Evolutionary conservation across 805 yeast species (phyloP), one percentile per base, ranked within the genome.

Genomic region (Wickerhamiella kazuoi): DNA sequence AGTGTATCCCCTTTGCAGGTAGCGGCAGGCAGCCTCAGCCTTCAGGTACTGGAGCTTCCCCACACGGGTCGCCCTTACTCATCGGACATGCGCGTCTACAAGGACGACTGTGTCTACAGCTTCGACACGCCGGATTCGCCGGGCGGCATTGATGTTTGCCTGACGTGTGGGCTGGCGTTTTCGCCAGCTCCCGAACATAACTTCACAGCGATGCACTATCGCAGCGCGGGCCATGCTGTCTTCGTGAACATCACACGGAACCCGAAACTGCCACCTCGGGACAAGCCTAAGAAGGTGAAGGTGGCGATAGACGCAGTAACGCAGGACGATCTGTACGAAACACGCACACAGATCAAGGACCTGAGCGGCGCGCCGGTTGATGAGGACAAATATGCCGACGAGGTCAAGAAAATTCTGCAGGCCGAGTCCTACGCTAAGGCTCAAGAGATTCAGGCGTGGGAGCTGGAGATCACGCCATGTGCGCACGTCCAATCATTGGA

Each of bases 41-140:
- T n/a, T n/a, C n/a, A n/a, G n/a, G n/a, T n/a, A n/a, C n/a, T n/a
- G n/a, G n/a, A n/a, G n/a, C n/a, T n/a, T n/a, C n/a, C n/a, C n/a
- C n/a, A n/a, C 13, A 23, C 21, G 17, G 19, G 33, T 6, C 21
- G 21, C 21, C 18, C 20, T 35, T 16, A 17, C 20, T 17, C 58
- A 62, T 3, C 44, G 57, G 21, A 19, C 18, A 47, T 47, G 19
- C 62, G 66, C 2, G 72, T 86, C 15, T 76, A 73, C 51, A 86
- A 82, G 53, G 96, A 87, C 60, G 95, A 84, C 47, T 86, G 96
- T 54, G 79, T 79, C 62, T 87, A 71, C 59, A 78, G 86, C 39
- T 87, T 79, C 52, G 87, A 76, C 44, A 73, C 81, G 0, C 71
- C 81, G 3, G 63, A 57, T 38, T 60, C 66, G 38, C 59, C 60